These are phyloP conservation scores for Sclerotinia glacialis DNA, from an alignment of 2,329 filamentous ascomycete species.

Conservation along the genomic window DNA sequence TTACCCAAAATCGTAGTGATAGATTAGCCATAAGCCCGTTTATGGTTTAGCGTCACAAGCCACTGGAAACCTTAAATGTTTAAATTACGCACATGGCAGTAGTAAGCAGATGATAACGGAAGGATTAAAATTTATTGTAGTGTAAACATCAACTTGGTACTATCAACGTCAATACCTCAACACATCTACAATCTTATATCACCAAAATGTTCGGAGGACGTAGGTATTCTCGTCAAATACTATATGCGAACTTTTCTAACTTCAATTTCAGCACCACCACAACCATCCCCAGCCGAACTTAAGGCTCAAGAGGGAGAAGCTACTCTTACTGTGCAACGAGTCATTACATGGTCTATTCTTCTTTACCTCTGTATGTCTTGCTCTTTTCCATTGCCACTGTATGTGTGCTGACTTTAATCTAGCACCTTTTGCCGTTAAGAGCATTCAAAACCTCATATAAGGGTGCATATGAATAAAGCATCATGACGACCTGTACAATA, in stretches of 20 bases:
- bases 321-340: conserved; percentile 63
- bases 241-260: conserved; percentile 19
- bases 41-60: background rate
- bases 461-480: conserved; percentile 3
- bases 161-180: conserved; percentile 8
- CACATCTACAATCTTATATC: conserved; percentile 15
- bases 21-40: conserved; percentile 4
- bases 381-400: background rate
- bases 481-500: conserved; percentile 21
- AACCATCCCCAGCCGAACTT: conserved; percentile 68
- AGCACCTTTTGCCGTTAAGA: conserved; percentile 57
- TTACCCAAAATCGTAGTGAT: background rate
- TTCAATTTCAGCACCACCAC: conserved; percentile 54
- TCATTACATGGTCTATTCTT: conserved; percentile 61
- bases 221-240: conserved; percentile 41
- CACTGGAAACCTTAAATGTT: conserved; percentile 6
- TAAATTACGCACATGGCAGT: background rate
- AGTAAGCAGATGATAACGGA: conserved; percentile 8
- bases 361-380: conserved; percentile 70
- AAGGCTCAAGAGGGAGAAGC: conserved; percentile 66
- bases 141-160: conserved; percentile 9
- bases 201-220: conserved; percentile 62
- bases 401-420: conserved; percentile 22
- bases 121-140: conserved; percentile 12
- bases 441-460: conserved; percentile 51